A percentile compares a stretch with the other conserved stretches of the same genome.
Evolutionary conservation across 805 yeast species (phyloP).

Genomic region (Maudiozyma turicensis): DNA sequence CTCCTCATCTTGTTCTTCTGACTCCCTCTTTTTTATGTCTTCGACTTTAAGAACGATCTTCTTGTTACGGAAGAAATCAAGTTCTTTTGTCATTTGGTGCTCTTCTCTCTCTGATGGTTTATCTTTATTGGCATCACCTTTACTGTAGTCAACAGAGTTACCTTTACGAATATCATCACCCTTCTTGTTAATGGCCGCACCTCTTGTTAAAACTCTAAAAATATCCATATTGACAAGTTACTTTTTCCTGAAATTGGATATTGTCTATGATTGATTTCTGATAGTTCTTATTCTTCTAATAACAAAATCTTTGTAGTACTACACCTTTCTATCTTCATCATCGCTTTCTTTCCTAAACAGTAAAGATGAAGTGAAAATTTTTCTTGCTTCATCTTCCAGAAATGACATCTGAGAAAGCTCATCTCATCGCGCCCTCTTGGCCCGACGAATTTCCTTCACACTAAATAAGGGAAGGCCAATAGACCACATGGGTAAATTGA

Average conservation of each 20-base stretch:
- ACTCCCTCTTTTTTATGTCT: constrained; percentile 6
- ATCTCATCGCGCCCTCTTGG: too few relatives aligned
- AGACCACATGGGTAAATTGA: too few relatives aligned
- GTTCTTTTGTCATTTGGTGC: constrained; percentile 54
- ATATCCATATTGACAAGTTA: constrained; percentile 56
- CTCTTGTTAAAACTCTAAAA: constrained; percentile 74
- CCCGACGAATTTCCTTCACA: too few relatives aligned
- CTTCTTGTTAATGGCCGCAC: constrained; percentile 65
- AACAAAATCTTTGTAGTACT: too few relatives aligned
- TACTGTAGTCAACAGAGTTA: constrained; percentile 21
- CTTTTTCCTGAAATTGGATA: too few relatives aligned
- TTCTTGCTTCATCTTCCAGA: too few relatives aligned
- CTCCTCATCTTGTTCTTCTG: constrained; percentile 18
- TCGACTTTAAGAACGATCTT: constrained; percentile 29
- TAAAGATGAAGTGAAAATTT: too few relatives aligned
- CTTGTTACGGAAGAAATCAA: constrained; percentile 71
- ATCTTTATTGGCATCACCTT: constrained; percentile 13
- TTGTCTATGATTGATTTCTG: background rate
- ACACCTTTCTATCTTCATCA: too few relatives aligned
- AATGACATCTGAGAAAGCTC: too few relatives aligned
- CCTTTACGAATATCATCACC: constrained; percentile 19
- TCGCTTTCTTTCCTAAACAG: too few relatives aligned
- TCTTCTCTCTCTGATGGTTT: constrained; percentile 21
- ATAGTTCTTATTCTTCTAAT: background rate
- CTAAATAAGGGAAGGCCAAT: too few relatives aligned